Percentiles rank a stretch among this genome's conserved stretches.
These are phyloP conservation scores for Mortierella claussenii DNA, from an alignment of 192 early-diverging fungal genomes.

Conservation along the genomic window DNA sequence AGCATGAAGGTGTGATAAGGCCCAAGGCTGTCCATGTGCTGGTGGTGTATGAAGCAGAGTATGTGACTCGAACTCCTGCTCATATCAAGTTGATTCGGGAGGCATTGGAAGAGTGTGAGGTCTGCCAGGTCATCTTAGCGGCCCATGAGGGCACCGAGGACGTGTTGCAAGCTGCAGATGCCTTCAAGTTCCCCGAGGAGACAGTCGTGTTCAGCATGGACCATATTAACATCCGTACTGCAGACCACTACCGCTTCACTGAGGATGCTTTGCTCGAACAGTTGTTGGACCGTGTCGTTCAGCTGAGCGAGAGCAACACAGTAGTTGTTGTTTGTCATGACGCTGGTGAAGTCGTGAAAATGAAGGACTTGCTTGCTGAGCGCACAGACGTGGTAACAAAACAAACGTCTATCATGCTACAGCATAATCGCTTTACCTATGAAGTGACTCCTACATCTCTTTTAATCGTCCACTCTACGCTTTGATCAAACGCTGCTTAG, in stretches of 20 bases:
- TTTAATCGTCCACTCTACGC: too few species aligned
- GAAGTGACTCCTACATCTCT: too few species aligned
- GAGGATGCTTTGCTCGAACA: neutral
- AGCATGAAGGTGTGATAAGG: constrained; percentile 1
- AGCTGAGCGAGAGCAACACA: constrained; percentile 12
- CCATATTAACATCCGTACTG: constrained; percentile 1
- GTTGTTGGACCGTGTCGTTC: constrained; percentile 6
- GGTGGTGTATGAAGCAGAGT: constrained; percentile 41
- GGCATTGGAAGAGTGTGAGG: neutral
- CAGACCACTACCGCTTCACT: constrained; percentile 8
- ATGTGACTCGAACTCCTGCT: constrained; percentile 2
- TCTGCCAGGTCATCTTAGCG: constrained; percentile 25
- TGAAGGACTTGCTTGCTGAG: constrained; percentile 7
- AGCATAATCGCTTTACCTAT: too few species aligned
- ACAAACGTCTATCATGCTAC: too few species aligned
- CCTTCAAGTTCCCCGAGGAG: constrained; percentile 9
- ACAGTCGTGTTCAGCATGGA: constrained; percentile 22
- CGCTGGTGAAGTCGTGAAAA: neutral
- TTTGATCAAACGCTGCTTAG: too few species aligned
- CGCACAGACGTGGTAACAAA: constrained; percentile 15
- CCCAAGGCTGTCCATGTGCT: constrained; percentile 12
- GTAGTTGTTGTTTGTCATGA: constrained; percentile 31
- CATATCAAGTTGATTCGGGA: constrained; percentile 2
- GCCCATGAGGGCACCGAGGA: constrained; percentile 28
- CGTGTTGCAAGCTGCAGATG: neutral